Evolutionary conservation across 495 filamentous ascomycete genomes (phyloP), one percentile per base, ranked within the genome.

Genomic region (Trichoderma gamsii): DNA sequence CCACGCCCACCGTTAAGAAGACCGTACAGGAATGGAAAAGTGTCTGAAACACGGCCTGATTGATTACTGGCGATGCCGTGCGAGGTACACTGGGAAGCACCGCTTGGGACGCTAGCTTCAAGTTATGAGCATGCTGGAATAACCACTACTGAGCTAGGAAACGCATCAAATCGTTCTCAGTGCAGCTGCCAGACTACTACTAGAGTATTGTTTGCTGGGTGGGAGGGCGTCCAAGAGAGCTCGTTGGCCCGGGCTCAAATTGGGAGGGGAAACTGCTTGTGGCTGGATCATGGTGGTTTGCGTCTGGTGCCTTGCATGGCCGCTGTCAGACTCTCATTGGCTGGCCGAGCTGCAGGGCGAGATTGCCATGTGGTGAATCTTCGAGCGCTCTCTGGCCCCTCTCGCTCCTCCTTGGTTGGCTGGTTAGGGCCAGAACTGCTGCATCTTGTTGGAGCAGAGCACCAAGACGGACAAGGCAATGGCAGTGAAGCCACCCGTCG

Each of bases 311-410:
- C 56, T 61, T 61, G 56, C 56, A 61, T 61, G 56, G n/a, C 23
- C 56, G 1, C 56, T 27, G 29, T 25, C 56, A 32, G 56, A 12
- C 6, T 32, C 56, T 61, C 56, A 61, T 61, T 61, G 56, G 56
- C 56, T 61, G 56, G 56, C 23, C 56, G 27, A 18, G 56, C 15
- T 16, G 56, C 56, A 61, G 27, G 56, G 56, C 23, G 56, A 61
- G 56, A 61, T 61, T 61, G 56, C 56, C 56, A 61, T 61, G 56
- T 32, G 56, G 56, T 27, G 27, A 25, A 27, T 61, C 27, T 32
- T 61, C 27, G 8, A 11, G 23, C 49, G 16, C n/a, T 52, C n/a
- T 52, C 1, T 51, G 15, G 13, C 49, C 27, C 56, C 27, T 13
- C 16, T 18, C 3, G 15, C 16, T 61, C 51, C 18, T 56, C 16